Conservation (phyloP, 495 filamentous ascomycete genomes). For the Mytilinidion resinicola region DNA sequence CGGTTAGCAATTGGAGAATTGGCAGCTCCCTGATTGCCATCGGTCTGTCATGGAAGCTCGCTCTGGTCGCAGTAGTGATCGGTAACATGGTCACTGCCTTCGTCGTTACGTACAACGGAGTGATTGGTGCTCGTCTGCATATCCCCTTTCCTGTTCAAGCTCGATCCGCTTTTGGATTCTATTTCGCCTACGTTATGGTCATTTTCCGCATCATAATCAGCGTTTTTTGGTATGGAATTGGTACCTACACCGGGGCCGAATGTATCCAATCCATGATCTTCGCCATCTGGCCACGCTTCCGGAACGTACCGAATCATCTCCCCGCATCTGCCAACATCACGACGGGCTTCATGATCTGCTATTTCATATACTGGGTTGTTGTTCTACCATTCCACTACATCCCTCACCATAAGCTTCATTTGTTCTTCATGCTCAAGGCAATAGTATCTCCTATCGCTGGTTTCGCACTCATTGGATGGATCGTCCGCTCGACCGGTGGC, state of each 20-base stretch:
- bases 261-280: conserved; percentile 17
- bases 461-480: conserved; percentile 11
- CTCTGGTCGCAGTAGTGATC: conserved; percentile 30
- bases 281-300: conserved; percentile 3
- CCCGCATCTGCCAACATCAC: conserved; percentile 44
- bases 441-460: conserved; percentile 35
- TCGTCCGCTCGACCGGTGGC: background rate
- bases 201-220: conserved; percentile 41
- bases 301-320: conserved; percentile 44
- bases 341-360: conserved; percentile 42
- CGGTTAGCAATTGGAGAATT: conserved; percentile 49
- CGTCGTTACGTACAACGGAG: conserved; percentile 45
- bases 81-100: conserved; percentile 40
- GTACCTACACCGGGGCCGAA: conserved; percentile 41
- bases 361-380: conserved; percentile 42
- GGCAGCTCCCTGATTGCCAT: conserved; percentile 49
- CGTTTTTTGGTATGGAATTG: conserved; percentile 42
- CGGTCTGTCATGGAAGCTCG: conserved; percentile 42
- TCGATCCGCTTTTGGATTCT: conserved; percentile 36
- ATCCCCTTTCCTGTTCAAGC: conserved; percentile 41
- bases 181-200: conserved; percentile 38
- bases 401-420: conserved; percentile 42
- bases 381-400: conserved; percentile 45
- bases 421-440: conserved; percentile 44
- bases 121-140: conserved; percentile 42